A percentile compares a stretch with the other conserved stretches of the same genome.
Evolutionary conservation across 352 stramenopile genomes (phyloP).

Genomic region (Globisporangium ultimum): DNA sequence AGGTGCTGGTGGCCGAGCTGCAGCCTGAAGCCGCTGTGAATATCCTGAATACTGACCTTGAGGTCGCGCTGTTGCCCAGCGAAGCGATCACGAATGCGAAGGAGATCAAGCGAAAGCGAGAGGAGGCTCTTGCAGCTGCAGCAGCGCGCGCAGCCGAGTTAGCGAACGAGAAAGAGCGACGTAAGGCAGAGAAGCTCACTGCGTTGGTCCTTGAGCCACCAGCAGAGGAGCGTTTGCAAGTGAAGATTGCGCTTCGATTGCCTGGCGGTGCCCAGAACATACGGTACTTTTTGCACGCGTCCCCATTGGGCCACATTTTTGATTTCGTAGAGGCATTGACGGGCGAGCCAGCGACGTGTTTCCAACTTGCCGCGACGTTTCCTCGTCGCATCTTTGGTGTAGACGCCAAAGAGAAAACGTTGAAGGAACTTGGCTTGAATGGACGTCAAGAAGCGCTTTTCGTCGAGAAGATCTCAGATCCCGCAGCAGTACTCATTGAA

Average conservation of each 20-base stretch:
- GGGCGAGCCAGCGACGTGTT: slow-evolving; percentile 33
- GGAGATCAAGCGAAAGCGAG: slow-evolving; percentile 26
- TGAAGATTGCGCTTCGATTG: slow-evolving; percentile 50
- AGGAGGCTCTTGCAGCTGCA: slow-evolving; percentile 23
- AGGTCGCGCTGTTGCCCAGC: slow-evolving; percentile 74
- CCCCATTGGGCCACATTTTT: slow-evolving; percentile 37
- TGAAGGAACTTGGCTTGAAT: slow-evolving; percentile 53
- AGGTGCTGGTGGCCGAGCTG: slow-evolving; percentile 62
- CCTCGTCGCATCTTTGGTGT: slow-evolving; percentile 55
- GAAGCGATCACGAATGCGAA: slow-evolving; percentile 45
- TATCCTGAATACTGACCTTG: slow-evolving; percentile 81
- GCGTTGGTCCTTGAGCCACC: slow-evolving; percentile 34
- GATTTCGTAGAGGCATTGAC: slow-evolving; percentile 50
- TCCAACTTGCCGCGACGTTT: slow-evolving; percentile 57
- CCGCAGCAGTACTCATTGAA: not conserved
- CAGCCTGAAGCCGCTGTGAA: slow-evolving; percentile 52
- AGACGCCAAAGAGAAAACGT: slow-evolving; percentile 28
- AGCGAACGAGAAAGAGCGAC: slow-evolving; percentile 33
- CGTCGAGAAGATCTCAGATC: slow-evolving; percentile 34
- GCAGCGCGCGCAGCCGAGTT: slow-evolving; percentile 21
- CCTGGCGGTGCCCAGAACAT: slow-evolving; percentile 40
- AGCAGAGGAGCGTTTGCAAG: slow-evolving; percentile 32
- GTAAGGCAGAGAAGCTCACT: slow-evolving; percentile 34
- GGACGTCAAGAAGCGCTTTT: slow-evolving; percentile 68
- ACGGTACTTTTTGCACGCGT: slow-evolving; percentile 39